Conservation (phyloP, 805 yeast species). For the Starmerella roubikii region DNA sequence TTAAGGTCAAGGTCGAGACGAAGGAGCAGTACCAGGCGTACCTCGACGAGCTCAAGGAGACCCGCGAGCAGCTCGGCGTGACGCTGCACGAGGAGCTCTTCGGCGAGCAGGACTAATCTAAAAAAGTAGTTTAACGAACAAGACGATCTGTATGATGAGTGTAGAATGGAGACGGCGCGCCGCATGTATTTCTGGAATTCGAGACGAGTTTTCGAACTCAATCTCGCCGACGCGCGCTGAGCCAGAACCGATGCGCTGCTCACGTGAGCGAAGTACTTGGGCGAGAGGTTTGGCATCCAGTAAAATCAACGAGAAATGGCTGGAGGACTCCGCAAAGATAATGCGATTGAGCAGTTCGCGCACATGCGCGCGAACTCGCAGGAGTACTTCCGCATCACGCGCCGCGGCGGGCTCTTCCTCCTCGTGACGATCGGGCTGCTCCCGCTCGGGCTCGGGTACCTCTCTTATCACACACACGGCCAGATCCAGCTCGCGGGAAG, state of each 20-base stretch:
- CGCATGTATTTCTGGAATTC: too few relatives aligned
- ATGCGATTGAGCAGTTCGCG: slow-evolving; percentile 27
- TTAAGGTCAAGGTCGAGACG: slow-evolving; percentile 91
- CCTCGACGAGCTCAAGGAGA: slow-evolving; percentile 82
- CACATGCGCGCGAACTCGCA: slow-evolving; percentile 24
- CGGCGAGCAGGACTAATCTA: slow-evolving; percentile 19
- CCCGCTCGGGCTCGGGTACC: slow-evolving; percentile 27
- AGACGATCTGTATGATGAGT: neutral
- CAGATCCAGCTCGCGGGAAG: slow-evolving; percentile 22
- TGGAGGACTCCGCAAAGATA: slow-evolving; percentile 25
- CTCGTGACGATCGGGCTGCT: slow-evolving; percentile 23
- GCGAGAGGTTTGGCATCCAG: too few relatives aligned
- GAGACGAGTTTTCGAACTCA: too few relatives aligned
- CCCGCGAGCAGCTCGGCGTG: slow-evolving; percentile 84
- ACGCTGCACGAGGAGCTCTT: slow-evolving; percentile 85
- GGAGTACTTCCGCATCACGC: slow-evolving; percentile 23
- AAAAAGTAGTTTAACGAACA: neutral
- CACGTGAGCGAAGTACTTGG: too few relatives aligned
- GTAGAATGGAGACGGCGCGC: too few relatives aligned
- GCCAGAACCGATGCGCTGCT: too few relatives aligned
- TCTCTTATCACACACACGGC: slow-evolving; percentile 25
- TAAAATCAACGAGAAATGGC: slow-evolving; percentile 18
- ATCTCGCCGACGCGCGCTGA: too few relatives aligned
- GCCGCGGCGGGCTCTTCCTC: slow-evolving; percentile 23
- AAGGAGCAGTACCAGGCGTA: slow-evolving; percentile 89